A percentile compares a stretch with the other conserved stretches of the same genome.
Evolutionary conservation across 164 flowering plant species (phyloP).

Genomic region (Kingdonia uniflora): DNA sequence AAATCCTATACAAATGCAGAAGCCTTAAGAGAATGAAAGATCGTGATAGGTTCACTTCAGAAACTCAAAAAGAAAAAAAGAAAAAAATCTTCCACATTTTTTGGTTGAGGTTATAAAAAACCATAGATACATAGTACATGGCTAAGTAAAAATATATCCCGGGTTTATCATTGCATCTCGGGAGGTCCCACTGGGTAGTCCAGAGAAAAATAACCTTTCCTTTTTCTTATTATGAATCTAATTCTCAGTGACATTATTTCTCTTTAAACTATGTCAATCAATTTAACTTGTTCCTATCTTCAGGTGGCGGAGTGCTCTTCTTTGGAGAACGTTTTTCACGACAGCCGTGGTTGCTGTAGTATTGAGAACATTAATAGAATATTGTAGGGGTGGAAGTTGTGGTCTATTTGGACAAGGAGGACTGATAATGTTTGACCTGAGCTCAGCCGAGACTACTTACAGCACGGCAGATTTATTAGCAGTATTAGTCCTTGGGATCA

Average conservation of each 20-base stretch:
- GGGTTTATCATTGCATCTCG: too few species aligned
- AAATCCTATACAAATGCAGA: too few species aligned
- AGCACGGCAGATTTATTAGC: conserved; percentile 50
- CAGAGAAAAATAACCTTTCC: neutral
- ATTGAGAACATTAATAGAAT: conserved; percentile 50
- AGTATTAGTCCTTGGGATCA: conserved; percentile 49
- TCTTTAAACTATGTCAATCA: neutral
- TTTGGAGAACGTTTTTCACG: conserved; percentile 93
- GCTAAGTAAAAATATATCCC: too few species aligned
- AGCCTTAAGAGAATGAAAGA: too few species aligned
- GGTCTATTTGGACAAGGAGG: conserved; percentile 94
- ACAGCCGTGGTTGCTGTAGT: conserved; percentile 88
- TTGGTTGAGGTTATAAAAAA: too few species aligned
- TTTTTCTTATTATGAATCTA: neutral
- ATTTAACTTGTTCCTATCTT: neutral
- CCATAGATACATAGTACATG: too few species aligned
- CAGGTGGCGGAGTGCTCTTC: conserved; percentile 99
- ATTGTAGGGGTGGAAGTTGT: conserved; percentile 65
- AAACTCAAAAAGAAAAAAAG: too few species aligned
- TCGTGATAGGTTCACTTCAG: too few species aligned
- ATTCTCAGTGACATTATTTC: neutral
- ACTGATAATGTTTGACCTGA: conserved; percentile 81
- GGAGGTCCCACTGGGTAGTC: too few species aligned
- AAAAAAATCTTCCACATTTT: too few species aligned
- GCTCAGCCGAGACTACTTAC: conserved; percentile 34